Base-by-base conservation (phyloP, 345 rosid species). In the Eucalyptus microcorys region DNA sequence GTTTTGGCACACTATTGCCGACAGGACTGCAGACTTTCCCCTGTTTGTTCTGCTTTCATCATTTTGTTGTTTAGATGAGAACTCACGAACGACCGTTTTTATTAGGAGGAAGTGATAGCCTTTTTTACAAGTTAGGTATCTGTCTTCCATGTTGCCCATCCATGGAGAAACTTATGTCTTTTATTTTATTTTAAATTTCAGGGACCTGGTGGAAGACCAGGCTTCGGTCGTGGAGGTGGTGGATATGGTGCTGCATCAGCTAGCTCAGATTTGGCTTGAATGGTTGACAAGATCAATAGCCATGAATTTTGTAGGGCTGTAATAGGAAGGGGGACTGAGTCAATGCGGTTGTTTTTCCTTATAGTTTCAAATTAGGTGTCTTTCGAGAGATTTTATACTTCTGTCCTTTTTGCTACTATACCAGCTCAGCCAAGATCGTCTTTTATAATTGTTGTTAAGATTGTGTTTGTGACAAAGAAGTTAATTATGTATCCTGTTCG, bases 211-310 rank as follows among this genome's bases (percentile, higher is more conserved):
- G 94, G 92, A 71, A 95, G 96, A 88, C 93, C 95, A 52, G 95
- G 93, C 13, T 95, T 94, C n/a, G 97, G 97, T 34, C 97, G 97
- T 15, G 97, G 97, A 49, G 94, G 94, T 11, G 97, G 96, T 79
- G 91, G 97, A 37, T 94, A 89, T 79, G 93, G 94, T 89, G 94
- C 93, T 19, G 93, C 90, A 22, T 89, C 94, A 14, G 87, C 64
- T 49, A 86, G 90, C 87, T 86, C 90, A 17, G 84, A 49, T 32
- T 64, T 89, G 71, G 71, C 90, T 61, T 86, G 66, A 86, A 68
- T 76, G 84, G 84, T 37, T 76, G 84, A 76, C 15, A 40, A 76
- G 30, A 0, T 40, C 40, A 43, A 11, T 43, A 21, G 30, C 47
- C 47, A 21, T 76, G 42, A 76, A 76, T 76, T 76, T 76, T 76